Conservation (phyloP, 2,329 filamentous ascomycete genomes). For the Berkeleyomyces basicola region DNA sequence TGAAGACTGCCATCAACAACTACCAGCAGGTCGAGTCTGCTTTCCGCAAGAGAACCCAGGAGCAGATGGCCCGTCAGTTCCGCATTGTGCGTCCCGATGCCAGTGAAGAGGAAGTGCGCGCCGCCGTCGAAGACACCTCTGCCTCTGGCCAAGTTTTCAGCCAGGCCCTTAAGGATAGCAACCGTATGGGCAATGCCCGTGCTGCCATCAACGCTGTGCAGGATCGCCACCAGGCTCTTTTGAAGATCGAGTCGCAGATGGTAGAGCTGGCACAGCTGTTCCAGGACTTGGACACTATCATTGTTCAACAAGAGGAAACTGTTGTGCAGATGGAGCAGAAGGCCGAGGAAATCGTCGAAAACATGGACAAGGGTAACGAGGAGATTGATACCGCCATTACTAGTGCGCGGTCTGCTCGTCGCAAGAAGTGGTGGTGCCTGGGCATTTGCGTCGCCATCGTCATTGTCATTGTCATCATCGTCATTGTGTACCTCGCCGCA, state of each 20-base stretch:
- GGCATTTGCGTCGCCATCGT: constrained; percentile 48
- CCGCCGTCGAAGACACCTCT: constrained; percentile 53
- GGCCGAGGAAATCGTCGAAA: constrained; percentile 67
- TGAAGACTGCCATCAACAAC: constrained; percentile 64
- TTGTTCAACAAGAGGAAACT: constrained; percentile 71
- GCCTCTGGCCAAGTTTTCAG: constrained; percentile 67
- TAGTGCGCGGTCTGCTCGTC: constrained; percentile 63
- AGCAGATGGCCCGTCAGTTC: constrained; percentile 79
- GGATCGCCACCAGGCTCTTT: constrained; percentile 69
- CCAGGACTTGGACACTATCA: constrained; percentile 71
- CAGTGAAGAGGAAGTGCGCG: constrained; percentile 57
- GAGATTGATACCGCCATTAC: constrained; percentile 69
- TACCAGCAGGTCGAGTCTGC: constrained; percentile 69
- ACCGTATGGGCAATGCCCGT: constrained; percentile 65
- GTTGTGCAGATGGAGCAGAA: constrained; percentile 73
- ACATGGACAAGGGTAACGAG: constrained; percentile 71
- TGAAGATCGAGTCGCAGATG: constrained; percentile 86
- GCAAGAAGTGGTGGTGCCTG: constrained; percentile 96
- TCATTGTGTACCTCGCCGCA: constrained; percentile 29
- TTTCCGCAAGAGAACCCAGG: constrained; percentile 64
- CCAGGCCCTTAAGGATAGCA: constrained; percentile 68
- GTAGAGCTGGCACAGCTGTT: constrained; percentile 75
- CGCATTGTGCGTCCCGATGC: constrained; percentile 75
- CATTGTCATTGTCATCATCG: constrained; percentile 33
- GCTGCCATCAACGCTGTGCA: constrained; percentile 64